A percentile compares a stretch with the other conserved stretches of the same genome.
Conservation (phyloP, 2,329 filamentous ascomycete genomes). For the Xylariales sp. region DNA sequence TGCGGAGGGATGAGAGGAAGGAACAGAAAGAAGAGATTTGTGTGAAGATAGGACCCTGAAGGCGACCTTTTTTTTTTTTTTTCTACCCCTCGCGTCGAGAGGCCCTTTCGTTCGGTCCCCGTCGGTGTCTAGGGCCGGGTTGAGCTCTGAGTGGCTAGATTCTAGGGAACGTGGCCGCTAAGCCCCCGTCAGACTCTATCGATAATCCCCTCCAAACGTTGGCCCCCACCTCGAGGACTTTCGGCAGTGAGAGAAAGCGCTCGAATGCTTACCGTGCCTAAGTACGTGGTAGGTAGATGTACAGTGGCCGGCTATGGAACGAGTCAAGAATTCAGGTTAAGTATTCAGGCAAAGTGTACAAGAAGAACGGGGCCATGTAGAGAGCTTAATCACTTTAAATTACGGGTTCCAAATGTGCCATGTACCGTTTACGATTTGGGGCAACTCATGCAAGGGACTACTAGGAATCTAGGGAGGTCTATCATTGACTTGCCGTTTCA, state of each 20-base stretch:
- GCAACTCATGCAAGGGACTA: too few species aligned
- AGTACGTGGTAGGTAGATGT: too few species aligned
- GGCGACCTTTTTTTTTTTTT: conserved; percentile 3
- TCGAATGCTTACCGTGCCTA: too few species aligned
- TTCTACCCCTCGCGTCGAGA: conserved; percentile 6
- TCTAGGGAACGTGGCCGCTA: conserved; percentile 1
- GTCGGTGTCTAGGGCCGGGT: neutral
- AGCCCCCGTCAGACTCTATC: neutral
- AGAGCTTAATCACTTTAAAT: too few species aligned
- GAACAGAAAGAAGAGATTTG: conserved; percentile 24
- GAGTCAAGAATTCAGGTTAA: too few species aligned
- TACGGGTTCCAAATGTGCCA: too few species aligned
- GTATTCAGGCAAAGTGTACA: too few species aligned
- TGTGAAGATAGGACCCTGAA: conserved; percentile 24
- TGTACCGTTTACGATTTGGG: too few species aligned
- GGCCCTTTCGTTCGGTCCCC: neutral
- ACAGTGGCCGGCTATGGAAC: too few species aligned
- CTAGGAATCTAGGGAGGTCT: too few species aligned
- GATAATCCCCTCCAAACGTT: neutral
- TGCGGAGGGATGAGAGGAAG: conserved; percentile 14
- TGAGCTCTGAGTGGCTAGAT: conserved; percentile 3
- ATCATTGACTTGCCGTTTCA: too few species aligned
- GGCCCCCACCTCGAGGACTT: neutral
- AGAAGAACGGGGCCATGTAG: too few species aligned
- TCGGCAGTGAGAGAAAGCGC: neutral